Conservation (phyloP, 768 basidiomycete species). For the Guyanaporus albipodus region DNA sequence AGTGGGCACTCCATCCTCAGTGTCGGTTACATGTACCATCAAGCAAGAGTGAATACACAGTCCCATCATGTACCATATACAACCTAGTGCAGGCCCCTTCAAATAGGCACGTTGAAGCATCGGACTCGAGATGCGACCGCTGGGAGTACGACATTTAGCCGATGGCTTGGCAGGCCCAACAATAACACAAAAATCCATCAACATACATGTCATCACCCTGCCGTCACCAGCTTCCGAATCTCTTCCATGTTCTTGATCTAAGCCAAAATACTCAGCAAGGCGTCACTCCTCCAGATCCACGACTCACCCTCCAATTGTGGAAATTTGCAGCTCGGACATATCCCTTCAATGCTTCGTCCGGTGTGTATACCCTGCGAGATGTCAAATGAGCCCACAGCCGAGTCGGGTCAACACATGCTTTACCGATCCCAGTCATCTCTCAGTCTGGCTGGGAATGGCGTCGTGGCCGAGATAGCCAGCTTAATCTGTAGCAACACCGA, state of each 20-base stretch:
- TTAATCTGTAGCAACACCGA: slow-evolving; percentile 59
- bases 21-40: too few relatives aligned
- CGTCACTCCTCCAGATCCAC: background rate
- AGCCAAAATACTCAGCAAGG: background rate
- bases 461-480: slow-evolving; percentile 63
- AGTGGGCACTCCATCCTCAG: too few relatives aligned
- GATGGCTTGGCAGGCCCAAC: too few relatives aligned
- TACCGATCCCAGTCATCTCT: slow-evolving; percentile 47
- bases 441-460: slow-evolving; percentile 60
- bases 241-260: slow-evolving; percentile 25
- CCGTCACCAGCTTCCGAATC: slow-evolving; percentile 18
- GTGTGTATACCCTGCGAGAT: slow-evolving; percentile 40
- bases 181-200: background rate
- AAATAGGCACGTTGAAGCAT: too few relatives aligned
- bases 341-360: slow-evolving; percentile 57
- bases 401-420: background rate
- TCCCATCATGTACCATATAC: too few relatives aligned
- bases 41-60: too few relatives aligned
- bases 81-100: too few relatives aligned
- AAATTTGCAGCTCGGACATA: slow-evolving; percentile 61
- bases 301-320: slow-evolving; percentile 58
- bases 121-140: too few relatives aligned
- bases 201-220: background rate
- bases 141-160: too few relatives aligned
- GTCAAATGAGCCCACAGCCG: background rate